Conservation (phyloP, 352 stramenopile genomes). For the Phytophthora agathidicida region DNA sequence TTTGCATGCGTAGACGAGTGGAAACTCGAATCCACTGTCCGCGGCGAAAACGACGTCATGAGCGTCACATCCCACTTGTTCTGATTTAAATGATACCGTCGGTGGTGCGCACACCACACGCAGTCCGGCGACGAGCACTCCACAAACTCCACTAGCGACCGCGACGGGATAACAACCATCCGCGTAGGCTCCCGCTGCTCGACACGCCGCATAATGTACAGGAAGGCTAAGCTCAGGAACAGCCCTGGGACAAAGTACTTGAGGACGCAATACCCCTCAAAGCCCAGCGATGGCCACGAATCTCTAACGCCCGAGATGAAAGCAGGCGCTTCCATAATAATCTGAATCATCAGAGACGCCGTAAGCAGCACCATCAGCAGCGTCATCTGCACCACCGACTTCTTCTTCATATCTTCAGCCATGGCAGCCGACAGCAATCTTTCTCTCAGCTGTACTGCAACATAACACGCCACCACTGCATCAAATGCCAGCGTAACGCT, state of each 20-base stretch:
- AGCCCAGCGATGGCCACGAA: conserved; percentile 38
- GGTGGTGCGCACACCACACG: conserved; percentile 78
- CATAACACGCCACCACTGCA: conserved; percentile 43
- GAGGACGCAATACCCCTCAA: conserved; percentile 48
- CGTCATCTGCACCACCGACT: conserved; percentile 75
- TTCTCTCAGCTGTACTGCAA: conserved; percentile 51
- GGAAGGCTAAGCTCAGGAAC: conserved; percentile 61
- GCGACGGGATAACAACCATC: conserved; percentile 54
- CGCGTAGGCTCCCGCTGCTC: conserved; percentile 63
- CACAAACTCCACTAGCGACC: conserved; percentile 72
- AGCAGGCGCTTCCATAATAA: conserved; percentile 58
- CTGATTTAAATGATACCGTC: conserved; percentile 60
- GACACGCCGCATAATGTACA: conserved; percentile 80
- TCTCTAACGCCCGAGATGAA: conserved; percentile 32
- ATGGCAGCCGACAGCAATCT: conserved; percentile 65
- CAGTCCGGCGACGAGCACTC: conserved; percentile 71
- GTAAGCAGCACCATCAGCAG: conserved; percentile 57
- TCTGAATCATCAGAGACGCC: conserved; percentile 48
- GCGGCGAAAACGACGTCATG: conserved; percentile 57
- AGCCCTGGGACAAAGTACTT: conserved; percentile 62
- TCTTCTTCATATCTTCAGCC: conserved; percentile 78
- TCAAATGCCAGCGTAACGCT: conserved; percentile 53
- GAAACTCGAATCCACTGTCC: conserved; percentile 64
- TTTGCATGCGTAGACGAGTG: conserved; percentile 54
- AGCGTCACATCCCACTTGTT: conserved; percentile 71